Evolutionary conservation across 1,139 yeast species (phyloP).

Genomic region (Scheffersomyces quercinus): DNA sequence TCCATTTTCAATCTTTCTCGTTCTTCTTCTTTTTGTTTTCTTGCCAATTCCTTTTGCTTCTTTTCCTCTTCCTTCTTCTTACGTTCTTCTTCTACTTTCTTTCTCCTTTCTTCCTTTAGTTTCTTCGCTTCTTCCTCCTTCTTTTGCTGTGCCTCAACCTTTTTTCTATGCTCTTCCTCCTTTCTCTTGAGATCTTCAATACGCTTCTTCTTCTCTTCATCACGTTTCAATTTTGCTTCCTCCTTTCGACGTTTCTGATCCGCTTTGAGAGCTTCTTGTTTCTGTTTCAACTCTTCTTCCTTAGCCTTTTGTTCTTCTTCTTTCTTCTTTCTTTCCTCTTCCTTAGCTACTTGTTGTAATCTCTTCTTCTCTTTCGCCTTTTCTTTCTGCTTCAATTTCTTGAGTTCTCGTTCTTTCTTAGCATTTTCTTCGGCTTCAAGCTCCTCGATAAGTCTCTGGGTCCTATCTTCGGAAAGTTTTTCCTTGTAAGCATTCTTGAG

Average conservation of each 20-base stretch:
- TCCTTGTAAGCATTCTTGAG: conserved; percentile 73
- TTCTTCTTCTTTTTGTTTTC: conserved; percentile 44
- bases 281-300: conserved; percentile 34
- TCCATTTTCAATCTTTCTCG: conserved; percentile 17
- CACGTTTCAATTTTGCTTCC: conserved; percentile 49
- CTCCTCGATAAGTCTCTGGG: conserved; percentile 71
- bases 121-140: conserved; percentile 47
- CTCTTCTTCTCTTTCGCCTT: conserved; percentile 78
- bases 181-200: conserved; percentile 42
- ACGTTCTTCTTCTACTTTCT: conserved; percentile 44
- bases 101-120: conserved; percentile 45
- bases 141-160: conserved; percentile 49
- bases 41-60: conserved; percentile 42
- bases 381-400: conserved; percentile 71
- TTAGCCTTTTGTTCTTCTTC: conserved; percentile 54
- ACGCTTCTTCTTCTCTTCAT: conserved; percentile 52
- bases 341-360: conserved; percentile 67
- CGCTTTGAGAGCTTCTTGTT: conserved; percentile 41
- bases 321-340: conserved; percentile 64
- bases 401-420: conserved; percentile 69
- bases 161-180: conserved; percentile 47
- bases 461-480: conserved; percentile 71
- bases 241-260: conserved; percentile 49
- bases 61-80: conserved; percentile 47
- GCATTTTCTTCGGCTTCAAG: conserved; percentile 75